Evolutionary conservation across 305 asterid genomes (phyloP), one percentile per base, ranked within the genome.

Genomic region (Solanum aculeatissimum): DNA sequence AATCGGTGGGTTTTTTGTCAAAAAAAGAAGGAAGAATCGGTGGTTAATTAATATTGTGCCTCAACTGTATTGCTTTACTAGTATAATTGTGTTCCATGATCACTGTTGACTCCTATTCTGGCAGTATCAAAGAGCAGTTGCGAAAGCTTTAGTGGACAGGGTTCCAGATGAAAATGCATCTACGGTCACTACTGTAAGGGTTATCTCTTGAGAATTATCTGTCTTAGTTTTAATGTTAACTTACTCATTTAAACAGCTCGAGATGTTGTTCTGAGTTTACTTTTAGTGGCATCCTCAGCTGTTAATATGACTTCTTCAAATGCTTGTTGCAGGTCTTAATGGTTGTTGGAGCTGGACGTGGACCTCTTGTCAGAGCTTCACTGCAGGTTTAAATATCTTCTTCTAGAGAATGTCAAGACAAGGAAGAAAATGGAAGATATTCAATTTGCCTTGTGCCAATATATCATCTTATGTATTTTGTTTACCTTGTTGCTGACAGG

Each of bases 261-360:
- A 19, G 43, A 27, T 32, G 23, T 45, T 12, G 10, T 49, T 62
- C 29, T 75, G 62, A 75, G 16, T 75, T 75, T 49, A 49, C 9
- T 75, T 75, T 27, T 75, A 25, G 63, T 75, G 25, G 63, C 82
- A 75, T 75, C 43, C 63, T 75, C 63, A 49, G 45, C 18, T 27
- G 81, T 49, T 87, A 49, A 83, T 83, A 53, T 75, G 69, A 29
- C 45, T 49, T 27, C 43, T 65, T 84, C 84, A 85, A 81, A 81
- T 62, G 47, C 84, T 82, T 86, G 88, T 85, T 85, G 43, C 84
- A 97, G 99, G 93, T 97, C 54, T 89, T 97, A 93, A 97, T 97
- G 99, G 99, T 97, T 90, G 98, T 97, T 78, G 99, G 99, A 82
- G 99, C 99, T 84, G 99, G 99, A 51, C 91, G 99, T 86, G 99